Evolutionary conservation across 2,329 filamentous ascomycete genomes (phyloP).

Genomic region (Colletotrichum tofieldiae): DNA sequence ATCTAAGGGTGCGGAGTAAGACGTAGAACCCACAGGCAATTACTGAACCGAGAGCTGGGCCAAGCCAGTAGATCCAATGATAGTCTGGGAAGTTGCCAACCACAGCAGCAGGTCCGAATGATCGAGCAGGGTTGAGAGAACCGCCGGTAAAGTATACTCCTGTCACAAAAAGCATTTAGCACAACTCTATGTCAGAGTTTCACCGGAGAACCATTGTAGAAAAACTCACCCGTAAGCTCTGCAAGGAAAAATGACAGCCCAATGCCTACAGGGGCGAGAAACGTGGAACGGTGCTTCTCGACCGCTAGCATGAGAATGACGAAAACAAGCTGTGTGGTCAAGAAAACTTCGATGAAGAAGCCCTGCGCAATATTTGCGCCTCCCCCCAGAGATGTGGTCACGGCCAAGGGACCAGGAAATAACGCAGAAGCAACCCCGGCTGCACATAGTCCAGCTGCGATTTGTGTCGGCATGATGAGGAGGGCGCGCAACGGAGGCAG

Average conservation of each 20-base stretch:
- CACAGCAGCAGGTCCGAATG: constrained; percentile 65
- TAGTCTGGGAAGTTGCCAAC: constrained; percentile 58
- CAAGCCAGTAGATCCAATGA: constrained; percentile 71
- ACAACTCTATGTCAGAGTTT: background rate
- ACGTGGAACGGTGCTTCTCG: constrained; percentile 82
- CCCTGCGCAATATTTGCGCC: constrained; percentile 70
- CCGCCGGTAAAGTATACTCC: constrained; percentile 65
- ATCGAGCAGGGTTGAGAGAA: constrained; percentile 66
- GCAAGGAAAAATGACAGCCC: constrained; percentile 79
- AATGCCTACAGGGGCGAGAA: constrained; percentile 80
- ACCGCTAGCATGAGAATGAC: constrained; percentile 79
- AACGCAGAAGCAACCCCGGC: constrained; percentile 71
- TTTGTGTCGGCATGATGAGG: constrained; percentile 69
- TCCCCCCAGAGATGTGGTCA: constrained; percentile 69
- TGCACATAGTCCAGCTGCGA: constrained; percentile 72
- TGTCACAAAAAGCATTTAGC: constrained; percentile 8
- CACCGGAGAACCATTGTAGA: background rate
- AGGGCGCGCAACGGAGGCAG: constrained; percentile 67
- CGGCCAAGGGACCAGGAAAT: constrained; percentile 70
- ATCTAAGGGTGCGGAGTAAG: constrained; percentile 66
- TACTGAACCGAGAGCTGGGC: constrained; percentile 64
- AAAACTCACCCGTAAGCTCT: constrained; percentile 56
- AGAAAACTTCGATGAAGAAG: constrained; percentile 77
- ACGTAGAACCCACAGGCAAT: constrained; percentile 67
- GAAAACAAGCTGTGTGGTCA: constrained; percentile 75